Conservation (phyloP, 2,329 filamentous ascomycete species). For the Exophiala spinifera region DNA sequence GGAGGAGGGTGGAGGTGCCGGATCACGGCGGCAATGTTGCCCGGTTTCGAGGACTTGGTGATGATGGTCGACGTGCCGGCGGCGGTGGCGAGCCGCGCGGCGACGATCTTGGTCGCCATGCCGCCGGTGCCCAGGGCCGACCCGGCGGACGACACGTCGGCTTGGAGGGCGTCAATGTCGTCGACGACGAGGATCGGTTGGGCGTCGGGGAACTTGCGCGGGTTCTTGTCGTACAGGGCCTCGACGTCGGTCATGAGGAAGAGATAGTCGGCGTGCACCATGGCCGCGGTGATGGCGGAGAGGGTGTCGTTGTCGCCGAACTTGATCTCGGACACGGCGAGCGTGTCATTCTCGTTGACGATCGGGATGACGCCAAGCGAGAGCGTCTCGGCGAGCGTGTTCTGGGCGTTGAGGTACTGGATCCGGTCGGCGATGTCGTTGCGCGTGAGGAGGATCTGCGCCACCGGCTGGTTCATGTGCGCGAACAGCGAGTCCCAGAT, state of each 20-base stretch:
- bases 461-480: constrained; percentile 84
- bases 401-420: constrained; percentile 94
- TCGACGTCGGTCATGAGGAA: constrained; percentile 99
- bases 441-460: constrained; percentile 88
- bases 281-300: constrained; percentile 91
- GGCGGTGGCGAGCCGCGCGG: constrained; percentile 85
- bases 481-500: constrained; percentile 92
- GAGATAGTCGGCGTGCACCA: constrained; percentile 94
- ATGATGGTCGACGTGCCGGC: constrained; percentile 96
- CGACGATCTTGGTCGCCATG: constrained; percentile 97
- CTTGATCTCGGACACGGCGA: constrained; percentile 97
- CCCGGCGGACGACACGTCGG: constrained; percentile 86
- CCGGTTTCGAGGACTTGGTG: constrained; percentile 86
- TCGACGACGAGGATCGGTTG: constrained; percentile 88
- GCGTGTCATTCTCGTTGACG: constrained; percentile 97
- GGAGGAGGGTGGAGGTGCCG: constrained; percentile 68
- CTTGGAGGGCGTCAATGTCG: constrained; percentile 77
- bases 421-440: constrained; percentile 96
- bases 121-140: constrained; percentile 89
- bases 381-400: constrained; percentile 84
- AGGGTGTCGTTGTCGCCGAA: constrained; percentile 98
- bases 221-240: constrained; percentile 95
- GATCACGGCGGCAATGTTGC: constrained; percentile 86
- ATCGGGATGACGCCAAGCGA: constrained; percentile 97
- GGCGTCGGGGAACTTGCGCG: constrained; percentile 77